Base-by-base conservation (phyloP, 1,139 yeast genomes). In the Kodamaea alishanica region DNA sequence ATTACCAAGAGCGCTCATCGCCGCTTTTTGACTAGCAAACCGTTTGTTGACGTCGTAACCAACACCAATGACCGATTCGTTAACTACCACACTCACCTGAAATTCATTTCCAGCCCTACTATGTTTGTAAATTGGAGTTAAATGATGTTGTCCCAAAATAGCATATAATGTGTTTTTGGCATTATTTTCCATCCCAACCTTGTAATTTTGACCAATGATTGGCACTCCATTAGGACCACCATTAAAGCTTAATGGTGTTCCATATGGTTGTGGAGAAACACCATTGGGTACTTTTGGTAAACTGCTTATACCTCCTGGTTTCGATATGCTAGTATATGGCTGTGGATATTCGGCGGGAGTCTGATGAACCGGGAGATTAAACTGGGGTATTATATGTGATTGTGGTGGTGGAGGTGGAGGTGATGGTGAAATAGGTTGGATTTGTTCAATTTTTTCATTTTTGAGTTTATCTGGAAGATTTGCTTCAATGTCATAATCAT, bases 41-140 rank as follows among this genome's bases (percentile, higher is more conserved):
- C 58, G 57, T 46, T 64, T 63, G 37, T 52, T 60, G 3, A 45
- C 37, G 43, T 65, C 69, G 32, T 52, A 50, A 4, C 70, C 69
- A 10, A 52, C 53, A 2, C 72, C 73, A 22, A 68, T 51, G 3
- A 60, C 49, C 15, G 41, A 40, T 8, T 60, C 63, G 38, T 62
- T 60, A 28, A 60, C 60, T 15, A 40, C 43, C 7, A 61, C 56
- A 26, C 52, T 45, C 9, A 56, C 56, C 34, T 52, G 58, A 44
- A 51, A 54, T 10, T 56, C 59, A 30, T 45, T 48, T 2, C 54
- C 56, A 2, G 46, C 43, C 26, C 49, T 47, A 8, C 46, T 45
- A 40, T 43, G 48, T 31, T 48, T 48, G 41, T 61, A 61, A 6
- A 49, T 40, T 1, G 65, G 61, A 3, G 50, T 45, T 25, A 60